A percentile compares a stretch with the other conserved stretches of the same genome.
Evolutionary conservation across 345 rosid species (phyloP).

Genomic region (Lepidium aucheri): DNA sequence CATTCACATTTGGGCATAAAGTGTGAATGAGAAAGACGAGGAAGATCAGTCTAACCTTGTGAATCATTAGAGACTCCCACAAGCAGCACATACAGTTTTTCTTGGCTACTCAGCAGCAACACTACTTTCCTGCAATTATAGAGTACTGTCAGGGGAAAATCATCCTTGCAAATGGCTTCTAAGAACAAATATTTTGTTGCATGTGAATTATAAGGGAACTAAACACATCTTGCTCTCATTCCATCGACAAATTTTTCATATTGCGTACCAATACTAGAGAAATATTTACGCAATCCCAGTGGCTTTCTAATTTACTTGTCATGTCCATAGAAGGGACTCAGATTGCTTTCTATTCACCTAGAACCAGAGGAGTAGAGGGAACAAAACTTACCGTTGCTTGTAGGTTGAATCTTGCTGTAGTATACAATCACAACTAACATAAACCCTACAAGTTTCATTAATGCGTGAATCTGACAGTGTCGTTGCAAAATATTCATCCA

Average conservation of each 20-base stretch:
- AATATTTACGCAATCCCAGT: not conserved
- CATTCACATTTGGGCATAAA: not conserved
- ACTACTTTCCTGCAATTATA: slow-evolving; percentile 66
- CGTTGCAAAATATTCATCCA: slow-evolving; percentile 48
- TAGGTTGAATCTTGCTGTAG: slow-evolving; percentile 53
- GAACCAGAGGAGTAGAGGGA: not conserved
- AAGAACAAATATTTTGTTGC: not conserved
- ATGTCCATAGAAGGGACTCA: slow-evolving; percentile 4
- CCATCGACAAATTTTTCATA: not conserved
- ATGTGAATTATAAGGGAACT: not conserved
- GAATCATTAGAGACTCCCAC: slow-evolving; percentile 51
- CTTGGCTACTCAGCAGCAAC: slow-evolving; percentile 55
- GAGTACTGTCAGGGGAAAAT: slow-evolving; percentile 16
- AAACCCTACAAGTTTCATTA: slow-evolving; percentile 53
- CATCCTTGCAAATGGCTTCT: slow-evolving; percentile 1
- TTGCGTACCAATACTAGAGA: not conserved
- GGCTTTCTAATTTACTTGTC: not conserved
- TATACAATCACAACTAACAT: slow-evolving; percentile 56
- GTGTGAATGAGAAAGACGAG: slow-evolving; percentile 8
- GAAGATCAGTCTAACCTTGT: slow-evolving; percentile 50
- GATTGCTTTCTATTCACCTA: slow-evolving; percentile 3
- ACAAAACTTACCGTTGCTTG: slow-evolving; percentile 44
- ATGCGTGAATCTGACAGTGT: slow-evolving; percentile 49
- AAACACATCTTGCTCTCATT: not conserved
- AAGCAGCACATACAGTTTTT: slow-evolving; percentile 59